These are phyloP conservation scores for Populus nigra DNA, from an alignment of 345 rosid genomes.

Conservation along the genomic window DNA sequence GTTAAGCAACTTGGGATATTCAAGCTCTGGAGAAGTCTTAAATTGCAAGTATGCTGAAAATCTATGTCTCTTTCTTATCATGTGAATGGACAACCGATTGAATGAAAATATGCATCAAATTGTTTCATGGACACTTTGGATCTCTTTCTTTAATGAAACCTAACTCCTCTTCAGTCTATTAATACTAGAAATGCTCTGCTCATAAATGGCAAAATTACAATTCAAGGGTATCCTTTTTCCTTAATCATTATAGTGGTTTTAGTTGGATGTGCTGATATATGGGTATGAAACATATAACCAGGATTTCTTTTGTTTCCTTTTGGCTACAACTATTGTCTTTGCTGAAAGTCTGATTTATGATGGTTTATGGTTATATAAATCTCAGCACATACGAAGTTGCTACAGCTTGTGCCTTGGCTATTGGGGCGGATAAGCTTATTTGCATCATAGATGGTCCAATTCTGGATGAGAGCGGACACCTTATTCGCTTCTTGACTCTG, in stretches of 20 bases:
- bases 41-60: conserved; percentile 79
- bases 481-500: conserved; percentile 78
- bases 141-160: background rate
- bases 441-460: conserved; percentile 91
- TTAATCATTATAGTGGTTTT: too few relatives aligned
- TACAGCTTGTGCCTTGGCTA: conserved; percentile 93
- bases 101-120: background rate
- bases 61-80: background rate
- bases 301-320: background rate
- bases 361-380: conserved; percentile 20
- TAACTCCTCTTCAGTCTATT: background rate
- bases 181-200: background rate
- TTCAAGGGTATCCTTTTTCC: too few relatives aligned
- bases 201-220: too few relatives aligned
- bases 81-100: background rate
- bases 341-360: background rate
- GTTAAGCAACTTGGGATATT: conserved; percentile 85
- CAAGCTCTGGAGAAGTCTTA: conserved; percentile 92
- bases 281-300: background rate
- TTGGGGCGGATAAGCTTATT: conserved; percentile 93
- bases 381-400: conserved; percentile 95
- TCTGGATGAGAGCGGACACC: conserved; percentile 73
- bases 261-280: background rate
- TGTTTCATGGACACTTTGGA: background rate
- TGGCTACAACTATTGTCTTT: background rate